Evolutionary conservation across 164 flowering plant genomes (phyloP), one percentile per base, ranked within the genome.

Genomic region (Macadamia tetraphylla): DNA sequence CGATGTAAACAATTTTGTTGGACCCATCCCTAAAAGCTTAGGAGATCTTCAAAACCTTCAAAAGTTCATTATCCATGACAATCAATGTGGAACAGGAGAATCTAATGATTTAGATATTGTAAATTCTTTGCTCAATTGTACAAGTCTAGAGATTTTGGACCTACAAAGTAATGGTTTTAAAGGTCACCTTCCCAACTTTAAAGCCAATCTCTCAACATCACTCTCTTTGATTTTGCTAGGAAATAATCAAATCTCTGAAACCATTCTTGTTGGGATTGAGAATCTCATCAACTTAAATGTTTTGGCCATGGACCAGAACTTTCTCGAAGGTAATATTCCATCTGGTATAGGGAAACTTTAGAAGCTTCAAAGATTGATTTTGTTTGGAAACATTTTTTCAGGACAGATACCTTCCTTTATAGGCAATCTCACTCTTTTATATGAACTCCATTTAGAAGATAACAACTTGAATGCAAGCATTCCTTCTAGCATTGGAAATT

Each of bases 61-160:
- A 9, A 9, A 15, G 55, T 5, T 51, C 3, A 13, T 2, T 13
- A 9, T 51, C 14, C 3, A 5, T 51, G 15, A 51, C 6, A 51
- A 51, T 51, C 55, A 51, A 9, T 15, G 9, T 2, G 55, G 55
- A 13, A 51, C 13, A 15, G n/a, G 55, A 9, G 55, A 51, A 9
- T 12, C 55, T 2, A 15, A 51, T 9, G 55, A 51, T 15, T 15
- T 51, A 3, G 13, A 13, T 51, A 78, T 78, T 42, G 9, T 81
- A 3, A 49, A 52, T 9, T 67, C 78, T 7, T 32, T 81, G 60
- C 31, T 51, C 18, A 81, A 81, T n/a, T 76, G 78, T 58, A 73
- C 31, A 29, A 69, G 62, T 2, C 29, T 81, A 31, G 15, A n/a
- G 17, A 6, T 13, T 0, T 1, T 79, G 6, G 23, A 0, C 23